Base-by-base conservation (phyloP, 352 stramenopile species). In the Pythium pyrilobum region DNA sequence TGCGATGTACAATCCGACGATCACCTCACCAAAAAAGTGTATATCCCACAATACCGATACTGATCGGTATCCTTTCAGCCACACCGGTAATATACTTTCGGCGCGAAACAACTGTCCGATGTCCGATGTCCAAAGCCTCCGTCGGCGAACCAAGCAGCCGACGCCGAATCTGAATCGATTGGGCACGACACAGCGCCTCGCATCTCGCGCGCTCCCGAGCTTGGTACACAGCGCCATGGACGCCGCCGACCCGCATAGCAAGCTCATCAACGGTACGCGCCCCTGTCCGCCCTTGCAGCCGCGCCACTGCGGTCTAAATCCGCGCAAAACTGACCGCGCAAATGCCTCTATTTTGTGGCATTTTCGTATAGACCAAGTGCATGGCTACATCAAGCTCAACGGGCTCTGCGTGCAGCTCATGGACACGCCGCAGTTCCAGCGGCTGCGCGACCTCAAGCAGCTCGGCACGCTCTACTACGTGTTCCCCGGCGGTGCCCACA, bases 361-460 rank as follows among this genome's bases (percentile, higher is more conserved):
- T 33, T 52, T 24, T 5, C 28, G 23, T 33, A 7, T 28, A 92
- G 79, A 90, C 56, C 77, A 87, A 56, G 76, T 92, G 18, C 82
- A 92, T 46, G 82, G 82, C 49, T 87, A 89, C 62, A 90, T 92
- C 52, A 74, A 80, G 46, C 67, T 92, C 25, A 85, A 85, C 52
- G 68, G 66, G 9, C 67, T 90, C n/a, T 87, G 82, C 53, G 74
- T 95, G 53, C 64, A 67, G 43, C 75, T 97, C 51, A 92, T 97
- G 67, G 89, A 97, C 67, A 97, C 91, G 31, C 80, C 83, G 32
- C 80, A 97, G 67, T 97, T 96, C 72, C 93, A 99, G 64, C 85
- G 96, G 6, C 80, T 99, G n/a, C 73, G 92, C 38, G 71, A 92
- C 38, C 72, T 99, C 23, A 96, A 97, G 63, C 96, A 99, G 71